A percentile compares a stretch with the other conserved stretches of the same genome.
These are phyloP conservation scores for Urochloa ruziziensis DNA, from an alignment of 176 grass and related monocot species.

Conservation along the genomic window DNA sequence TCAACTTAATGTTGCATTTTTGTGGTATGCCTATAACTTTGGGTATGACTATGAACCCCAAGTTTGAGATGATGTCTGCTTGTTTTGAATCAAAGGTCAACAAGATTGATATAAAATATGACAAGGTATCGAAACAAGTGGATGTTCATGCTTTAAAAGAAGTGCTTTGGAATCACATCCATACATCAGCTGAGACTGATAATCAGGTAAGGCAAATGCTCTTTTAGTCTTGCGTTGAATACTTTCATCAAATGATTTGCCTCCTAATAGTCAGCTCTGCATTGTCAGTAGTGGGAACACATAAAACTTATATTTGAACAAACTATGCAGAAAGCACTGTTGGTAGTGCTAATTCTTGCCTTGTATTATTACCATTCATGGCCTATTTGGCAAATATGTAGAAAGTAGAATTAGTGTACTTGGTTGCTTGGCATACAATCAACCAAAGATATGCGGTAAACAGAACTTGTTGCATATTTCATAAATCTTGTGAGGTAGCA, in stretches of 20 bases:
- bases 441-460: not conserved
- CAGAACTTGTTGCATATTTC: not conserved
- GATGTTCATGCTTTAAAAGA: constrained; percentile 98
- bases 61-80: constrained; percentile 30
- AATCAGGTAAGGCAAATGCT: constrained; percentile 41
- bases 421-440: not conserved
- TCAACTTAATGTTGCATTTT: not conserved
- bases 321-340: not conserved
- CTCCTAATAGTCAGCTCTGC: no score
- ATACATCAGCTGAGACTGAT: constrained; percentile 56
- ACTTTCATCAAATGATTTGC: constrained; percentile 1
- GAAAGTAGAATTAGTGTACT: not conserved
- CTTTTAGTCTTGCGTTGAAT: not conserved
- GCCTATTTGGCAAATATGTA: not conserved
- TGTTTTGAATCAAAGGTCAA: constrained; percentile 60
- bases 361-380: not conserved
- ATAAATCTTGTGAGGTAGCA: not conserved
- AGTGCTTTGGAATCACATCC: constrained; percentile 84
- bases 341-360: not conserved
- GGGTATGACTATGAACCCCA: not conserved
- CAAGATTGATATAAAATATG: constrained; percentile 90
- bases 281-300: not conserved
- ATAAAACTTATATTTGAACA: not conserved
- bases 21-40: not conserved
- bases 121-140: constrained; percentile 96